These are phyloP conservation scores for Fomitopsis schrenkii DNA, from an alignment of 1,284 basidiomycete species.

Conservation along the genomic window DNA sequence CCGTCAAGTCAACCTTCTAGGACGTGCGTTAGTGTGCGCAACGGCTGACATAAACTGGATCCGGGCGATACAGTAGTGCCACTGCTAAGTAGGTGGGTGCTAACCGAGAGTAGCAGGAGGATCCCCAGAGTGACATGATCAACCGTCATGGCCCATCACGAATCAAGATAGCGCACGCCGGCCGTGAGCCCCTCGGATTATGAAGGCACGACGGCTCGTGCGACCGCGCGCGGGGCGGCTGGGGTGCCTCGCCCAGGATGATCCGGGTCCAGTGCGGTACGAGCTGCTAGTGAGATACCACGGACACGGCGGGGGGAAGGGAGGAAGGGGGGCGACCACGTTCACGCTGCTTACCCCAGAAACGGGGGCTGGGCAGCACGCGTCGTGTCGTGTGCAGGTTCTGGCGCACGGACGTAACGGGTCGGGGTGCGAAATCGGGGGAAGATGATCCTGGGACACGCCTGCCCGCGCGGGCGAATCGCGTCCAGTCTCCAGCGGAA, in stretches of 20 bases:
- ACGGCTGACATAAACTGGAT: not conserved
- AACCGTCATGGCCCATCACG: constrained; percentile 1
- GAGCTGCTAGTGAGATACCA: not conserved
- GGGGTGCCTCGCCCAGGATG: not conserved
- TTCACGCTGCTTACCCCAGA: not conserved
- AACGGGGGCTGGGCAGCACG: not conserved
- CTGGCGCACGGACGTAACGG: not conserved
- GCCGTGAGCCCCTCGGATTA: not conserved
- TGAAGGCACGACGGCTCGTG: not conserved
- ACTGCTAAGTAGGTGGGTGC: not conserved
- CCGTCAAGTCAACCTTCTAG: not conserved
- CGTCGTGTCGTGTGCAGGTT: not conserved
- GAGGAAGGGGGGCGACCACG: not conserved
- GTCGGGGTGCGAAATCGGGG: constrained; percentile 1
- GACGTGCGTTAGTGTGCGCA: not conserved
- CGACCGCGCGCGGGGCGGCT: not conserved
- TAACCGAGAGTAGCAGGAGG: constrained; percentile 6
- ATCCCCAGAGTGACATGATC: not conserved
- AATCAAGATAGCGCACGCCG: not conserved
- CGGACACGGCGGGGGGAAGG: not conserved
- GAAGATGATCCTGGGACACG: not conserved
- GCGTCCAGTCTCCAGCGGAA: not conserved
- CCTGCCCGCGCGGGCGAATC: not conserved
- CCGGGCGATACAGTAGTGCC: not conserved
- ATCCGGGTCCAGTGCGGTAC: not conserved